These are phyloP conservation scores for Suillus sp. DNA, from an alignment of 768 basidiomycete genomes.

Conservation along the genomic window DNA sequence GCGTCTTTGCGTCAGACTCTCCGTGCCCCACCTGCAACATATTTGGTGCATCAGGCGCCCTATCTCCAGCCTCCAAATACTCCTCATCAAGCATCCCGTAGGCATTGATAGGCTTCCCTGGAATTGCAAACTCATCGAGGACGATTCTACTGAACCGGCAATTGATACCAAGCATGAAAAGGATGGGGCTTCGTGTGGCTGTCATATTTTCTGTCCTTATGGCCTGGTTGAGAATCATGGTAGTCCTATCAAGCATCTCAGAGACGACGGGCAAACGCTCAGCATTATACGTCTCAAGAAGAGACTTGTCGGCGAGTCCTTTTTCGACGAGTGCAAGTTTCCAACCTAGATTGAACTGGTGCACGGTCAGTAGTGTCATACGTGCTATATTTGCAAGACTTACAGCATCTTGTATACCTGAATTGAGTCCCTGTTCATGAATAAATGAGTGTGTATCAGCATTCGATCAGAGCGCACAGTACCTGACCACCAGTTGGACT, in stretches of 20 bases:
- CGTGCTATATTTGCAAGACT: too few species aligned
- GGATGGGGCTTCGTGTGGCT: constrained; percentile 17
- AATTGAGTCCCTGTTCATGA: too few species aligned
- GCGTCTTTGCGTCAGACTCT: constrained; percentile 13
- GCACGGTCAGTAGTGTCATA: too few species aligned
- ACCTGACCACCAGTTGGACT: constrained; percentile 1
- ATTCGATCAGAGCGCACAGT: not conserved
- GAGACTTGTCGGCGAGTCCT: too few species aligned
- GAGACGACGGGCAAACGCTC: too few species aligned
- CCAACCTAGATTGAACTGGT: too few species aligned
- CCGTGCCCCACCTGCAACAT: constrained; percentile 20
- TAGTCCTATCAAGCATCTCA: too few species aligned
- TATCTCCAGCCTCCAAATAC: constrained; percentile 13
- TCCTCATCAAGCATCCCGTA: constrained; percentile 17
- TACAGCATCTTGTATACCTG: too few species aligned
- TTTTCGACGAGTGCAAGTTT: too few species aligned
- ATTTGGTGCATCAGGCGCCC: constrained; percentile 17
- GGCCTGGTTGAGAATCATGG: constrained; percentile 14
- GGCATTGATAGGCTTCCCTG: constrained; percentile 7
- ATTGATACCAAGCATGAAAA: constrained; percentile 36
- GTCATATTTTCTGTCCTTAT: constrained; percentile 11
- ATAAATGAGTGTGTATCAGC: too few species aligned
- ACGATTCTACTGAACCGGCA: constrained; percentile 17
- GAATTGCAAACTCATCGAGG: constrained; percentile 10
- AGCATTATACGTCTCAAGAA: too few species aligned